phyloP scores from a whole-genome alignment of 257 asterid genomes.

The Oldenlandia corymbosa region DNA sequence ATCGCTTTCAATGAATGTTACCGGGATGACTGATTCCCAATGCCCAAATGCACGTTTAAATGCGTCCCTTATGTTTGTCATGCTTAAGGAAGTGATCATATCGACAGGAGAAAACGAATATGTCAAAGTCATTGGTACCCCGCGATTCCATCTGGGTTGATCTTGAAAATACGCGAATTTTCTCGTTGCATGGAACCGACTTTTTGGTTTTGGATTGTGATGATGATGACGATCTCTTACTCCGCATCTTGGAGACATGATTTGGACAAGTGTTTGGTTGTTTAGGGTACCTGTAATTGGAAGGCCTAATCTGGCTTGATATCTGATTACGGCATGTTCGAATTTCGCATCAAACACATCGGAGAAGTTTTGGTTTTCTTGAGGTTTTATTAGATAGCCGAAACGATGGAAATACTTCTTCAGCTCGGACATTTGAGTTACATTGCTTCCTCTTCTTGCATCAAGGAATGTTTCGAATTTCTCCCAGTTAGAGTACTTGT shows the following conservation, averaged over 20 bases:
- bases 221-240: slow-evolving; percentile 30
- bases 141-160: slow-evolving; percentile 57
- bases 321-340: slow-evolving; percentile 42
- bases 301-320: slow-evolving; percentile 50
- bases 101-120: slow-evolving; percentile 51
- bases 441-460: slow-evolving; percentile 38
- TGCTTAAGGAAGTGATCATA: slow-evolving; percentile 24
- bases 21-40: slow-evolving; percentile 74
- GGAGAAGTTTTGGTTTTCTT: slow-evolving; percentile 12
- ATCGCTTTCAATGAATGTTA: slow-evolving; percentile 37
- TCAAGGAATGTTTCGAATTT: slow-evolving; percentile 34
- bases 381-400: slow-evolving; percentile 42
- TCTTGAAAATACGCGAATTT: slow-evolving; percentile 52
- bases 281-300: slow-evolving; percentile 43
- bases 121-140: slow-evolving; percentile 55
- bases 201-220: background rate
- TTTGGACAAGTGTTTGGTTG: slow-evolving; percentile 27
- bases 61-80: slow-evolving; percentile 32
- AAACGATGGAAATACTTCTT: slow-evolving; percentile 53
- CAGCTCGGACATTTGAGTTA: slow-evolving; percentile 47
- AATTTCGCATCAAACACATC: slow-evolving; percentile 46
- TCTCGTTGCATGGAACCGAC: slow-evolving; percentile 11
- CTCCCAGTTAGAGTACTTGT: slow-evolving; percentile 36
- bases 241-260: slow-evolving; percentile 69
- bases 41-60: slow-evolving; percentile 51